Conservation (phyloP, 2,329 filamentous ascomycete genomes). For the Leptographium wingfieldii region DNA sequence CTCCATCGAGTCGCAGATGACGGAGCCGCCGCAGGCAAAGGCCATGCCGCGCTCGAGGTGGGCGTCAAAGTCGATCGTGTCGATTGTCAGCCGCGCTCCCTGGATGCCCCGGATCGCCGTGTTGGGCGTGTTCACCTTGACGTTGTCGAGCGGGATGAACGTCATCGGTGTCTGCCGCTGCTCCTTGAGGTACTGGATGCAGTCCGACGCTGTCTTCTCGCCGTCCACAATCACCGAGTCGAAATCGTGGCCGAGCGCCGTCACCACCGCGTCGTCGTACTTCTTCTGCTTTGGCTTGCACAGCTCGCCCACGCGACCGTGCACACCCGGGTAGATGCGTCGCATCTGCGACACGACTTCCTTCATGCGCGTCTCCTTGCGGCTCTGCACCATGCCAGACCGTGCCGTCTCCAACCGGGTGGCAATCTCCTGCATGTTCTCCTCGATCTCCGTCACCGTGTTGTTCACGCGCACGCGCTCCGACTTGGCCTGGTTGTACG, state of each 20-base stretch:
- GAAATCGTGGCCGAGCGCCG: slow-evolving; percentile 82
- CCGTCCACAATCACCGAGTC: slow-evolving; percentile 92
- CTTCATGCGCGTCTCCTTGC: slow-evolving; percentile 65
- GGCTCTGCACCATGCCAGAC: slow-evolving; percentile 72
- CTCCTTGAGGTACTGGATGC: slow-evolving; percentile 86
- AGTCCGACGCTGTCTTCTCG: slow-evolving; percentile 86
- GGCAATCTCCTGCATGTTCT: slow-evolving; percentile 73
- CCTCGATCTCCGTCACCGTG: slow-evolving; percentile 76
- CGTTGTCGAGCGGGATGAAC: slow-evolving; percentile 93
- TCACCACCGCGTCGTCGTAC: slow-evolving; percentile 84
- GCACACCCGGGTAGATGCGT: slow-evolving; percentile 82
- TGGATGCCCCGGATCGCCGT: slow-evolving; percentile 82
- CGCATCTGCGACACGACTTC: slow-evolving; percentile 80
- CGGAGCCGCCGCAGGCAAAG: slow-evolving; percentile 87
- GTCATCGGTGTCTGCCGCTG: slow-evolving; percentile 79
- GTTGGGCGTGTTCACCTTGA: slow-evolving; percentile 86
- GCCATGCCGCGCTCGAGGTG: slow-evolving; percentile 83
- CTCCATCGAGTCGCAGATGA: slow-evolving; percentile 80
- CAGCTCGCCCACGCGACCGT: slow-evolving; percentile 78
- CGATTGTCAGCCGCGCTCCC: slow-evolving; percentile 79
- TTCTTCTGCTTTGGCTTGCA: slow-evolving; percentile 97
- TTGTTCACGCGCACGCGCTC: slow-evolving; percentile 72
- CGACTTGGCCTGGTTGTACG: slow-evolving; percentile 74
- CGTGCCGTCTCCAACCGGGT: slow-evolving; percentile 75
- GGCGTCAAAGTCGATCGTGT: slow-evolving; percentile 88